Conservation (phyloP, 257 asterid species). For the Verbena officinalis region DNA sequence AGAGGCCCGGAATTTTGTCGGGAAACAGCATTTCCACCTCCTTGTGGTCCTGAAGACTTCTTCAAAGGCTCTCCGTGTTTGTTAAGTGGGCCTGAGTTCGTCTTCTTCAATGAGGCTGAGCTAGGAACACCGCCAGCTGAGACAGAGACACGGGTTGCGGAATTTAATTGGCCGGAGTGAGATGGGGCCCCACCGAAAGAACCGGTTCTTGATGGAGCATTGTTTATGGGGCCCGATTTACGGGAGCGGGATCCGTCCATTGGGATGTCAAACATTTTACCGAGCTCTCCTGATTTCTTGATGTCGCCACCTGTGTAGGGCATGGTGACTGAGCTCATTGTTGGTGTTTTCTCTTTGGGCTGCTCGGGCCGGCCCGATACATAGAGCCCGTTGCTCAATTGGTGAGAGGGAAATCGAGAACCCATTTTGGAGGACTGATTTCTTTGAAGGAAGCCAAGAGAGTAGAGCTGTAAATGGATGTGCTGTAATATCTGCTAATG, state of each 20-base stretch:
- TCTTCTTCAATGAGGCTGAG: constrained; percentile 62
- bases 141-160: constrained; percentile 43
- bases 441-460: constrained; percentile 31
- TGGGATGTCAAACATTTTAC: constrained; percentile 77
- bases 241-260: constrained; percentile 59
- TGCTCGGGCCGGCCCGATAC: constrained; percentile 87
- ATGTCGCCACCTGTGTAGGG: constrained; percentile 90
- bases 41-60: constrained; percentile 72
- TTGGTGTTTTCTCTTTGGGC: constrained; percentile 59
- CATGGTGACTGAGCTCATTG: constrained; percentile 65
- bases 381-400: constrained; percentile 72
- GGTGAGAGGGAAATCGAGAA: constrained; percentile 77
- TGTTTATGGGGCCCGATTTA: constrained; percentile 69
- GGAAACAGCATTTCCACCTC: constrained; percentile 50
- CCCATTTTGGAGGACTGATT: constrained; percentile 46
- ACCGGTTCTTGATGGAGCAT: constrained; percentile 62
- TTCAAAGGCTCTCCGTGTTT: constrained; percentile 72
- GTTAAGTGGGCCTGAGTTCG: constrained; percentile 68
- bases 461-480: constrained; percentile 11
- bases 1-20: constrained; percentile 72
- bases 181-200: constrained; percentile 58
- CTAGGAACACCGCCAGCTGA: constrained; percentile 50
- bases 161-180: constrained; percentile 64
- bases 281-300: constrained; percentile 79
- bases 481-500: constrained; percentile 11